Percentiles rank a stretch among this genome's conserved stretches.
These are phyloP conservation scores for Dendrocalamus sinicus DNA, from an alignment of 176 grass and related monocot genomes.

Conservation along the genomic window DNA sequence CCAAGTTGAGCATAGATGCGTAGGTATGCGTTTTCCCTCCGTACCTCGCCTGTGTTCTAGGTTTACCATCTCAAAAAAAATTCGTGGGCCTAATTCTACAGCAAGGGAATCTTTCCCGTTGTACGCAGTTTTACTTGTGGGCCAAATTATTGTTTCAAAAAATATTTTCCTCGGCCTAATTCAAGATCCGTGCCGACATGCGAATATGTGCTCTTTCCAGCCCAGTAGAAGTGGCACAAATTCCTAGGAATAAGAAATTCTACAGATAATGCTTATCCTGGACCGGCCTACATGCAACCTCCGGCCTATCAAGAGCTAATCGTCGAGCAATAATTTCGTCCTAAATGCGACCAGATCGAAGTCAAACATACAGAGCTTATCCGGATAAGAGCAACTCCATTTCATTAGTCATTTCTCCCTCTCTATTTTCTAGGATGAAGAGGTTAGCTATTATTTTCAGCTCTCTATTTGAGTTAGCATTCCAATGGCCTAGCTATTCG, in stretches of 20 bases:
- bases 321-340: background rate
- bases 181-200: background rate
- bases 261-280: background rate
- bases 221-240: background rate
- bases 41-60: too few relatives aligned
- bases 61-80: too few relatives aligned
- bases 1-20: too few relatives aligned
- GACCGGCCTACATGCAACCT: background rate
- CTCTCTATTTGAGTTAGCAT: too few relatives aligned
- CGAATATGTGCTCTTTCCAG: background rate
- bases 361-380: background rate
- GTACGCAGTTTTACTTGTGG: background rate
- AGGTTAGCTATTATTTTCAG: too few relatives aligned
- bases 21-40: too few relatives aligned
- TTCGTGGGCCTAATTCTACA: too few relatives aligned
- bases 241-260: background rate
- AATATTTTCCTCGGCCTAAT: background rate
- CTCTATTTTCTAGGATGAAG: too few relatives aligned
- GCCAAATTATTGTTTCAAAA: background rate
- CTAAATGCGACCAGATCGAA: background rate
- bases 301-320: background rate
- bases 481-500: too few relatives aligned
- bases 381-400: constrained; percentile 2
- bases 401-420: too few relatives aligned
- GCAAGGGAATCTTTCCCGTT: background rate